Evolutionary conservation across 2,329 filamentous ascomycete species (phyloP).

Genomic region (Aspergillus sp.): DNA sequence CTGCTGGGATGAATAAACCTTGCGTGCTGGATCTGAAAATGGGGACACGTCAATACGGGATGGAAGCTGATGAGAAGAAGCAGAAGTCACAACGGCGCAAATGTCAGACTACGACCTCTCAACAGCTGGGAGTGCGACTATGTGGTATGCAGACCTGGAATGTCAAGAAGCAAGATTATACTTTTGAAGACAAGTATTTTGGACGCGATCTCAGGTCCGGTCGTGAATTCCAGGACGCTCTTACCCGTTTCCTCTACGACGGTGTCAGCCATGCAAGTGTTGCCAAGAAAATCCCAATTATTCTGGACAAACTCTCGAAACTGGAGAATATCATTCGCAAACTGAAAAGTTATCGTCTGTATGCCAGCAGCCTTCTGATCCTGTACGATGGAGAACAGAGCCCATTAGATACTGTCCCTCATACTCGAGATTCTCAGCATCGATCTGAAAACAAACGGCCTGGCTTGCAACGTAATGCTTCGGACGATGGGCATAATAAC

Average conservation of each 20-base stretch:
- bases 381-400: conserved; percentile 76
- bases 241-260: conserved; percentile 86
- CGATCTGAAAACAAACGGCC: conserved; percentile 27
- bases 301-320: conserved; percentile 74
- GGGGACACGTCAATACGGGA: conserved; percentile 93
- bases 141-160: conserved; percentile 98
- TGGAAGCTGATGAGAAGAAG: conserved; percentile 88
- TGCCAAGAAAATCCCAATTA: conserved; percentile 75
- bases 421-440: conserved; percentile 9
- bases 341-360: conserved; percentile 83
- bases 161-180: conserved; percentile 68
- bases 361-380: conserved; percentile 89
- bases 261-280: conserved; percentile 75
- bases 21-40: conserved; percentile 98
- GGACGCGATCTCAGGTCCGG: conserved; percentile 83
- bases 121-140: conserved; percentile 82
- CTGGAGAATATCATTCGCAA: conserved; percentile 76
- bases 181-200: conserved; percentile 98
- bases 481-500: conserved; percentile 32
- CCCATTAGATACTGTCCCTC: conserved; percentile 14
- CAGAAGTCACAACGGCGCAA: conserved; percentile 88
- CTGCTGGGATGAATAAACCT: conserved; percentile 89
- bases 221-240: conserved; percentile 76
- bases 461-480: conserved; percentile 21
- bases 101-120: conserved; percentile 85